These are phyloP conservation scores for Tricholoma bakamatsutake DNA, from an alignment of 768 basidiomycete genomes.

Conservation along the genomic window DNA sequence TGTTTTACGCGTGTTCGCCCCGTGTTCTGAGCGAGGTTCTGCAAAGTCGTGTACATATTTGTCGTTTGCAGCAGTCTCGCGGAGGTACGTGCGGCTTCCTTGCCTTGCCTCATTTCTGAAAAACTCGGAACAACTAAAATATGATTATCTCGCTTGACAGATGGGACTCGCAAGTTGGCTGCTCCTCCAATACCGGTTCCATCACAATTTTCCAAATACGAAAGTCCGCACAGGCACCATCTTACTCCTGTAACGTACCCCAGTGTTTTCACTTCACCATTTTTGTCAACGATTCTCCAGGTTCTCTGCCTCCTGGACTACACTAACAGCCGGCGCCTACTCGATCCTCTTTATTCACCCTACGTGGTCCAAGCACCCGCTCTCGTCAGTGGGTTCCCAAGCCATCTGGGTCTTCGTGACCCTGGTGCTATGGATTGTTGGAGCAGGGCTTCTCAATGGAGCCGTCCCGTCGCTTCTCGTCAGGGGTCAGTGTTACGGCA, in stretches of 20 bases:
- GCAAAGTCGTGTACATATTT: slow-evolving; percentile 44
- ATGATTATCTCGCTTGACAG: slow-evolving; percentile 24
- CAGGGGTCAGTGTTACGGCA: slow-evolving; percentile 31
- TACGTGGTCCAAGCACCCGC: slow-evolving; percentile 43
- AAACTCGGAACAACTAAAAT: background rate
- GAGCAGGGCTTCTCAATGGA: slow-evolving; percentile 45
- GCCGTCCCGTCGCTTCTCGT: slow-evolving; percentile 41
- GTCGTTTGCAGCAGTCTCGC: slow-evolving; percentile 43
- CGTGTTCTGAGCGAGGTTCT: slow-evolving; percentile 7
- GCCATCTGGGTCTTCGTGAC: slow-evolving; percentile 53
- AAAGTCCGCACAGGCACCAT: slow-evolving; percentile 37
- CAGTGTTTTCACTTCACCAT: background rate
- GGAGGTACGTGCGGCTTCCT: slow-evolving; percentile 31
- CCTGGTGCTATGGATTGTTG: slow-evolving; percentile 57
- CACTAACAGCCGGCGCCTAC: slow-evolving; percentile 43
- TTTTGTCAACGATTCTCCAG: slow-evolving; percentile 23
- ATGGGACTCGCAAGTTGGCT: slow-evolving; percentile 54
- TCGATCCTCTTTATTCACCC: slow-evolving; percentile 60
- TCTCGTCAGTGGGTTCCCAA: slow-evolving; percentile 55
- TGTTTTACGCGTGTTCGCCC: background rate
- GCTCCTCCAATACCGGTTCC: slow-evolving; percentile 48
- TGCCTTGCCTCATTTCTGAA: background rate
- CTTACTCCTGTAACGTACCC: slow-evolving; percentile 35
- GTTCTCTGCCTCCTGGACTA: slow-evolving; percentile 57
- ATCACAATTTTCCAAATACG: slow-evolving; percentile 45